Base-by-base conservation (phyloP, 139 green algal species). In the Closterium sp. region DNA sequence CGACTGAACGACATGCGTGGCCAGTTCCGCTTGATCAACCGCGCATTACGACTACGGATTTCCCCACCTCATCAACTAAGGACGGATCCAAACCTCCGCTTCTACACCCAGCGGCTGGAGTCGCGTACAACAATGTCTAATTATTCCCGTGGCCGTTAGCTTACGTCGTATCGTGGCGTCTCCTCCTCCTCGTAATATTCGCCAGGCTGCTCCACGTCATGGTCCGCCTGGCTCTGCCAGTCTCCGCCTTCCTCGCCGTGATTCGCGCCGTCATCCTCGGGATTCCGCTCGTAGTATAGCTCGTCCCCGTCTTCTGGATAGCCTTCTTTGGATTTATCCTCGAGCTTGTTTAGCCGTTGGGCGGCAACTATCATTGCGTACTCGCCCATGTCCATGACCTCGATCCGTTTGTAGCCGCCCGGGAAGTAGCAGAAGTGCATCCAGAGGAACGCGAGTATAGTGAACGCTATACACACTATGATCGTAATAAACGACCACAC, bases 361-460 rank as follows among this genome's bases (percentile, higher is more conserved):
- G n/a, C 85, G 85, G 85, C 85, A 31, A 87, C 85, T 30, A 87
- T 32, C 85, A 87, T 87, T 31, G 85, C n/a, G 85, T 87, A 87
- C 85, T 87, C 85, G 85, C 85, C 85, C 28, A 87, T 87, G 85
- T 87, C 85, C 85, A 87, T 87, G 28, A 87, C 85, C 85, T 87
- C 28, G 85, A 9, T 31, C 85, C 28, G n/a, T 31, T 87, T 87
- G 85, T 87, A 87, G 85, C 85, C 85, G 85, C 85, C 85, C 85
- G 85, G 85, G 85, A 32, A 87, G 85, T 87, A 87, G 28, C 85
- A 87, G n/a, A 87, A 87, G 28, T 31, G 28, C 85, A 87, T 87
- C 85, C 85, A 87, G 28, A 87, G 62, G 62, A 79, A 79, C 11
- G 62, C 62, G 62, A 79, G 62, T 79, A 79, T 13, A 79, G 62